A percentile compares a stretch with the other conserved stretches of the same genome.
These are phyloP conservation scores for Globisporangium okanoganense DNA, from an alignment of 352 stramenopile species.

Conservation along the genomic window DNA sequence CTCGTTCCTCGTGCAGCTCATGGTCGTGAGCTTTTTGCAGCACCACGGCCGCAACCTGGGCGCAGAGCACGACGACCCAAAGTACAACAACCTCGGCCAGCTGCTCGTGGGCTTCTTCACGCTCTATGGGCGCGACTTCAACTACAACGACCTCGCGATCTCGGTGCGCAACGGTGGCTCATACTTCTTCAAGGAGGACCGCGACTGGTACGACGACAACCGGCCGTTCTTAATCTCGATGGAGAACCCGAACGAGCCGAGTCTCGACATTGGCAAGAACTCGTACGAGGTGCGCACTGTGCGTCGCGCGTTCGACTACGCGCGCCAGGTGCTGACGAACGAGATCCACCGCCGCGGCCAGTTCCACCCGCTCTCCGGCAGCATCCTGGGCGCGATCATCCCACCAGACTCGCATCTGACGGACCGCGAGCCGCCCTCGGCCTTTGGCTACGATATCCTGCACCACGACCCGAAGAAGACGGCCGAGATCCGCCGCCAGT, in stretches of 20 bases:
- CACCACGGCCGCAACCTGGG: constrained; percentile 66
- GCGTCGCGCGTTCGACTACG: constrained; percentile 89
- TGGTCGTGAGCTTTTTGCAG: constrained; percentile 95
- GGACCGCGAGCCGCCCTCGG: constrained; percentile 42
- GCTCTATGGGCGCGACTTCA: constrained; percentile 92
- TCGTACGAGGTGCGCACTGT: constrained; percentile 91
- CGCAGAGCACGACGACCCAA: constrained; percentile 49
- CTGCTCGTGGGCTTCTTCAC: constrained; percentile 95
- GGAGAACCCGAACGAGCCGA: constrained; percentile 94
- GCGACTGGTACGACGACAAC: constrained; percentile 58
- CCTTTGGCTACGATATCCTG: constrained; percentile 69
- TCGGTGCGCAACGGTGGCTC: constrained; percentile 90
- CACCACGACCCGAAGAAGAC: constrained; percentile 72
- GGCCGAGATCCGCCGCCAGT: constrained; percentile 49
- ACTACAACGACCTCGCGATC: constrained; percentile 91
- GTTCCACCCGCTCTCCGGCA: constrained; percentile 57
- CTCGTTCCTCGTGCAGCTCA: constrained; percentile 93
- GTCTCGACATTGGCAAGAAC: constrained; percentile 89
- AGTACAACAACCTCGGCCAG: constrained; percentile 89
- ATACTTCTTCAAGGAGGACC: constrained; percentile 92
- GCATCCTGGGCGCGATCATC: constrained; percentile 75
- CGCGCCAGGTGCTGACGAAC: constrained; percentile 63
- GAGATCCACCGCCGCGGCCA: constrained; percentile 69
- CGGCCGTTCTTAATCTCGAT: constrained; percentile 88
- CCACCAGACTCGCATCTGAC: constrained; percentile 62